Percentiles rank a stretch among this genome's conserved stretches.
Conservation (phyloP, 2,329 filamentous ascomycete species). For the Sporothrix pallida region DNA sequence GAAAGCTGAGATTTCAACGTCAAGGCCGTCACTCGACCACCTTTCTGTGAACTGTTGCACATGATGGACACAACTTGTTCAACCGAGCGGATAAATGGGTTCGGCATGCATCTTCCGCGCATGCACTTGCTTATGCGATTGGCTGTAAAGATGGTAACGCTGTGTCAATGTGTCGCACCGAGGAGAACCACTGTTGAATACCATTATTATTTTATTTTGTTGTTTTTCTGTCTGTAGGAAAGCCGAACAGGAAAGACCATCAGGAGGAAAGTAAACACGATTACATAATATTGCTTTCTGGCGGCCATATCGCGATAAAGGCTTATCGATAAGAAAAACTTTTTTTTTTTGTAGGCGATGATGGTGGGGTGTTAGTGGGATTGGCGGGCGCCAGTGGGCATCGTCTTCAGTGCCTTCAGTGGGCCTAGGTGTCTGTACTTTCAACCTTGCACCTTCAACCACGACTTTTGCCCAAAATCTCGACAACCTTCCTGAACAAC, state of each 20-base stretch:
- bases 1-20: not conserved
- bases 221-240: no score
- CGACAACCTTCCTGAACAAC: not conserved
- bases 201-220: no score
- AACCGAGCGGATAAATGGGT: slow-evolving; percentile 1
- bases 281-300: not conserved
- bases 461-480: not conserved
- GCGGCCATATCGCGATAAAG: not conserved
- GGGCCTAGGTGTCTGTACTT: no score
- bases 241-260: not conserved
- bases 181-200: no score
- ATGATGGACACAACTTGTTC: not conserved
- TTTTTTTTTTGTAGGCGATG: slow-evolving; percentile 29
- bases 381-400: not conserved
- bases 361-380: slow-evolving; percentile 27
- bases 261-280: not conserved
- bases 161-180: no score
- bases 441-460: no score
- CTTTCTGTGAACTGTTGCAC: not conserved
- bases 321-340: slow-evolving; percentile 36
- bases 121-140: not conserved
- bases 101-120: slow-evolving; percentile 2
- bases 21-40: not conserved
- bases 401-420: not conserved
- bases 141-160: no score